Evolutionary conservation across 345 rosid species (phyloP).

Genomic region (Linum tenue): DNA sequence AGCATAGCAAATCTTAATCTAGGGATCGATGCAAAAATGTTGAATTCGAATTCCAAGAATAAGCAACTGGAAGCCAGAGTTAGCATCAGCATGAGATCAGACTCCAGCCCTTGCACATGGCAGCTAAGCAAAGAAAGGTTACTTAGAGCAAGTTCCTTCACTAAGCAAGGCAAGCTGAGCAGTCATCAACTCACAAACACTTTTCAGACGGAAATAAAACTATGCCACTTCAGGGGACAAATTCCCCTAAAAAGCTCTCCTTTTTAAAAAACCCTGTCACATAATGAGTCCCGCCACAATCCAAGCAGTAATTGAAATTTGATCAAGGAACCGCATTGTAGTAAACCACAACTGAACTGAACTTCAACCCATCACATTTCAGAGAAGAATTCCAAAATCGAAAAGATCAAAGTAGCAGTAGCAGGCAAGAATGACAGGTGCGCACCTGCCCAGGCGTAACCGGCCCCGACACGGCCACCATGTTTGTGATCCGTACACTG

Average conservation of each 20-base stretch:
- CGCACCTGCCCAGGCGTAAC: conserved; percentile 84
- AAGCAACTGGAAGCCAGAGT: too few species aligned
- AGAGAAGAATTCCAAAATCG: background rate
- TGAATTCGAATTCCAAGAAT: too few species aligned
- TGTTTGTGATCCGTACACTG: conserved; percentile 18
- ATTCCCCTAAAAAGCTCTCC: background rate
- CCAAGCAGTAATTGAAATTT: background rate
- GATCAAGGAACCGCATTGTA: too few species aligned
- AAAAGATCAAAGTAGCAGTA: background rate
- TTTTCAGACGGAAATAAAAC: background rate
- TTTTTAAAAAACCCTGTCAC: background rate
- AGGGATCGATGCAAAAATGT: background rate
- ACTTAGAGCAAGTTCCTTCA: background rate
- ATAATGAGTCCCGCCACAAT: background rate
- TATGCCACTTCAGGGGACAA: background rate
- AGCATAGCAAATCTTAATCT: background rate
- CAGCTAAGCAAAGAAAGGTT: background rate
- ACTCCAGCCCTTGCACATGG: background rate
- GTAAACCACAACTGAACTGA: too few species aligned
- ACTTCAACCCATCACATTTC: too few species aligned
- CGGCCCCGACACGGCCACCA: conserved; percentile 52
- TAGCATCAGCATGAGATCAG: background rate
- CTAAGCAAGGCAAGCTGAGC: background rate
- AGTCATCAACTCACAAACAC: background rate
- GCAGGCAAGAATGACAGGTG: background rate